Evolutionary conservation across 2,329 filamentous ascomycete genomes (phyloP).

Genomic region (Paecilomyces dactylethromorphus): DNA sequence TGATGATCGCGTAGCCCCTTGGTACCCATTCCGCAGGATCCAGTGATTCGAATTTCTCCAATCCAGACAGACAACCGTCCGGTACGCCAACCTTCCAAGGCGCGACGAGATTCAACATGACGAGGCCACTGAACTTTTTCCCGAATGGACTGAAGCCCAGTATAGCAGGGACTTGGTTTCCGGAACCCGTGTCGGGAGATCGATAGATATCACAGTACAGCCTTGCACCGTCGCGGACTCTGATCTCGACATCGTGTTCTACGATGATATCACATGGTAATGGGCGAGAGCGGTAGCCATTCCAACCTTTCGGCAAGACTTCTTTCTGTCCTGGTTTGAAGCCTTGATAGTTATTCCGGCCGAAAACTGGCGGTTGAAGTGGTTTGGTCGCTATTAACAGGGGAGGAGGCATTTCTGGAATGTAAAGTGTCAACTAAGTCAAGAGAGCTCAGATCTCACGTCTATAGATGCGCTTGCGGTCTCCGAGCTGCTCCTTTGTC

Average conservation of each 20-base stretch:
- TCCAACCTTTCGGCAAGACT: constrained; percentile 32
- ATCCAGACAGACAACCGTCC: constrained; percentile 14
- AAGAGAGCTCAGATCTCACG: no score
- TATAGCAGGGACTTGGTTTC: constrained; percentile 36
- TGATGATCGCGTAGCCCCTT: constrained; percentile 28
- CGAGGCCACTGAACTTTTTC: constrained; percentile 37
- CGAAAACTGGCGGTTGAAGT: no score
- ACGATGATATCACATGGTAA: constrained; percentile 34
- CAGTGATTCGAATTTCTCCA: constrained; percentile 39
- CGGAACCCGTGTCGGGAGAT: constrained; percentile 28
- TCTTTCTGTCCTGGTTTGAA: constrained; percentile 36
- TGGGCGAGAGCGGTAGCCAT: constrained; percentile 27
- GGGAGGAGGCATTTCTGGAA: no score
- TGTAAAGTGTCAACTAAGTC: no score
- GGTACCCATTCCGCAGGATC: constrained; percentile 31
- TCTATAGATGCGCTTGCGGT: no score
- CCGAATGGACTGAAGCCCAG: constrained; percentile 42
- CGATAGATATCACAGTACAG: constrained; percentile 43
- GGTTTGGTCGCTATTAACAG: no score
- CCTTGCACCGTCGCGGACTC: constrained; percentile 34
- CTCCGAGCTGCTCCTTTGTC: no score
- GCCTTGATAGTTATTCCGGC: constrained; percentile 30
- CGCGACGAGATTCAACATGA: constrained; percentile 33
- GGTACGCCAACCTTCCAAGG: constrained; percentile 34
- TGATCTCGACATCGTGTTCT: constrained; percentile 42